Evolutionary conservation across 805 yeast species (phyloP), one percentile per base, ranked within the genome.

Genomic region (Yamadazyma takamatsuzukensis): DNA sequence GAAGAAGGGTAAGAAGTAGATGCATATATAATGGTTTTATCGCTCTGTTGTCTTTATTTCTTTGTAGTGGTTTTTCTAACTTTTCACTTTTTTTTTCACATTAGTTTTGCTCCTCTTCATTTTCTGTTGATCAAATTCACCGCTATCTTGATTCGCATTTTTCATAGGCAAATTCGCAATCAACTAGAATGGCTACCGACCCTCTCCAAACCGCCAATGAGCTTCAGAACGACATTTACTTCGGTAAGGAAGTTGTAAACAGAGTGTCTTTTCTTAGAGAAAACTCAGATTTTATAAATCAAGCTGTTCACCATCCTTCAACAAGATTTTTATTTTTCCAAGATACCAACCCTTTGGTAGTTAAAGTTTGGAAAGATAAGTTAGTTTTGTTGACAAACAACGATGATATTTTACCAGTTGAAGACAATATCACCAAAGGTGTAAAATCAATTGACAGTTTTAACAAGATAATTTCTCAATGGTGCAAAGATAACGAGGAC

Each of bases 201-300:
- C 29, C 30, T 6, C 19, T 35, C 19, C 29, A 38, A 3, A 31
- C 44, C 4, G 18, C 46, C 5, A 18, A 41, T 10, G 49, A 44
- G 11, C 42, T 44, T 25, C 49, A 48, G 28, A 40, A 45, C 18
- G 50, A 53, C 29, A 51, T 49, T 37, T 63, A 63, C 40, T 75
- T 65, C 44, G 70, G 76, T 14, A 70, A 70, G 11, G 75, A 67
- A 38, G 75, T 73, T 5, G 59, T 83, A 36, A 79, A 81, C 52
- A 58, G 90, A 36, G 74, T 82, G 5, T 72, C 82, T 12, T 83
- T 80, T 44, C 56, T 81, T 30, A 59, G 90, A 22, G 74, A 74
- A 15, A 75, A 81, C 49, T 27, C 55, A 12, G 70, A 62, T 18
- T 79, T 78, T 44, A 68, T 82, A 21, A 42, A 57, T 30, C 48